Evolutionary conservation across 805 yeast species (phyloP), one percentile per base, ranked within the genome.

Genomic region (Isabelozyma rhagii): DNA sequence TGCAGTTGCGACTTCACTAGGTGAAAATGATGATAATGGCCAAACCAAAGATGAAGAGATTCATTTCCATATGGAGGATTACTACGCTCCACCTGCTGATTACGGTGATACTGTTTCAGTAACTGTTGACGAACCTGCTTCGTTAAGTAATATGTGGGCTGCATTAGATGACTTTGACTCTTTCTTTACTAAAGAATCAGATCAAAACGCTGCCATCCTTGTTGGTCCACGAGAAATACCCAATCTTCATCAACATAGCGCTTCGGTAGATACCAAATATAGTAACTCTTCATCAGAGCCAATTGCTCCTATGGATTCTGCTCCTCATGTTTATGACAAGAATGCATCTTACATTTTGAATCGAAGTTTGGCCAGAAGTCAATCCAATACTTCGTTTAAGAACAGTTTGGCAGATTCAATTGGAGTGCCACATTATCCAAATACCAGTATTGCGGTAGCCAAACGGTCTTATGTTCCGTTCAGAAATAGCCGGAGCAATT

Each of bases 61-160:
- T 43, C 74, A 78, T 51, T 84, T 84, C 69, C 85, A 82, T 56
- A 69, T 79, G 70, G 89, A 84, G 55, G 89, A 84, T 56, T 72
- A 71, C 53, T 70, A 77, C 54, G 72, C 68, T 21, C 71, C 71
- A 50, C 55, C 64, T 14, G 48, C 62, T 14, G 71, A 70, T 41
- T 58, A 63, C 39, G 71, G 68, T 10, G 87, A 84, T 52, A 63
- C 77, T 13, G 72, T 69, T 0, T 78, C 84, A 0, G 73, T 76
- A 13, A 79, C 73, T 2, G 74, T 67, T 9, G 90, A 82, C 46
- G 84, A 82, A 47, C 82, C 78, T 36, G 89, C 87, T 0, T 85
- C 96, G 0, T 74, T 91, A 58, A 87, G 92, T 60, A 87, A 90
- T 60, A 89, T 91, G 88, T 87, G 96, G 85, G 96, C 96, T 1